phyloP scores from a whole-genome alignment of 208 protist species.

The Acanthamoeba lenticulata region DNA sequence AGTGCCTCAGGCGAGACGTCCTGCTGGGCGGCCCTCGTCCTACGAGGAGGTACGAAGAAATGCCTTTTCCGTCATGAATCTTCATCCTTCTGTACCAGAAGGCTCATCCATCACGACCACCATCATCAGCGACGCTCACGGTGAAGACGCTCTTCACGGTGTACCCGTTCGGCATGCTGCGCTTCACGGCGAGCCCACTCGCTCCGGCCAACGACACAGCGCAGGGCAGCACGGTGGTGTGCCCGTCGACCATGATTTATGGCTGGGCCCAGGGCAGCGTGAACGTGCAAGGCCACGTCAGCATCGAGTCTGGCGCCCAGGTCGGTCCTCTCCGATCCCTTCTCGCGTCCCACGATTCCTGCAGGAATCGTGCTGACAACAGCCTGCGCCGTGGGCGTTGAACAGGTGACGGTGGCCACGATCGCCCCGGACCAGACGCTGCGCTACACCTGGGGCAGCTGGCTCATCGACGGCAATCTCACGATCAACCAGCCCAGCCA shows the following conservation, averaged over 20 bases:
- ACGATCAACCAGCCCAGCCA: background rate
- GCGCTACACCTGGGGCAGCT: background rate
- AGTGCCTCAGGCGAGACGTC: background rate
- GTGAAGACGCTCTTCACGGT: background rate
- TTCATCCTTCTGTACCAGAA: background rate
- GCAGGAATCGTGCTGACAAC: too few species aligned
- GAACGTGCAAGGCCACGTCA: background rate
- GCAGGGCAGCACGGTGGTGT: background rate
- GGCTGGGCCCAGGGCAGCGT: background rate
- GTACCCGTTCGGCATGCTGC: background rate
- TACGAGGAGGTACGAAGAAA: background rate
- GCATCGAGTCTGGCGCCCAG: background rate
- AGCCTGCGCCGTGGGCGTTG: background rate
- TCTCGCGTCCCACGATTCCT: too few species aligned
- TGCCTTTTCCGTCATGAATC: background rate
- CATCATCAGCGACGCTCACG: background rate
- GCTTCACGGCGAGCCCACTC: background rate
- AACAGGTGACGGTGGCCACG: background rate
- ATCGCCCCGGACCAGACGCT: background rate
- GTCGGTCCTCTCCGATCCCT: background rate
- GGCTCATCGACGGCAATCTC: background rate
- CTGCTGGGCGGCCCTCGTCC: background rate
- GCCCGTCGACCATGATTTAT: background rate
- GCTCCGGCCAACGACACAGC: too few species aligned
- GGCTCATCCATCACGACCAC: background rate